These are phyloP conservation scores for Plasmodium chabaudi DNA, from an alignment of 169 alveolate species.

Conservation along the genomic window DNA sequence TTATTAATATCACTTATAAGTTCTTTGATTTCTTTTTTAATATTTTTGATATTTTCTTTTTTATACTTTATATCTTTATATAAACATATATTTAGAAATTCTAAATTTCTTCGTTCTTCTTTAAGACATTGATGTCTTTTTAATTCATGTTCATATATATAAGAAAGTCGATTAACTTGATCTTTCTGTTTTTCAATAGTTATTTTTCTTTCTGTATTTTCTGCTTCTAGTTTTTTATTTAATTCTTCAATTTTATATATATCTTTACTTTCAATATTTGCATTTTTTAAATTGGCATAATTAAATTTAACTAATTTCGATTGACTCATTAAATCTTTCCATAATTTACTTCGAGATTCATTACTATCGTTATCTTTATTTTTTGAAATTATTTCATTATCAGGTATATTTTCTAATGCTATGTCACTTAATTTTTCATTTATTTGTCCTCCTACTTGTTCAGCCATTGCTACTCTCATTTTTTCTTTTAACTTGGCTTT, in stretches of 20 bases:
- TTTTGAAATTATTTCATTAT: not conserved
- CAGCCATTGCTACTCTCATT: not conserved
- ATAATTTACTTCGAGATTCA: too few species aligned
- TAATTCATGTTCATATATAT: constrained; percentile 59
- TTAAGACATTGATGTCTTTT: constrained; percentile 67
- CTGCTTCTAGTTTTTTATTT: constrained; percentile 50
- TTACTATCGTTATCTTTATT: not conserved
- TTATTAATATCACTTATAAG: constrained; percentile 57
- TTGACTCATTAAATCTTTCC: too few species aligned
- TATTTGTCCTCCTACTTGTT: not conserved
- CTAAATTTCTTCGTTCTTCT: constrained; percentile 69
- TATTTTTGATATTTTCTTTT: constrained; percentile 47
- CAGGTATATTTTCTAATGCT: not conserved
- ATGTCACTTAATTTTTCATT: not conserved
- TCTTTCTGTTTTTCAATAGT: constrained; percentile 46
- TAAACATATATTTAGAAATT: constrained; percentile 52
- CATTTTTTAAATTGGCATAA: constrained; percentile 27
- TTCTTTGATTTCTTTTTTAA: constrained; percentile 62
- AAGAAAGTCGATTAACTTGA: constrained; percentile 32
- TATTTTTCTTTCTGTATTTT: constrained; percentile 41
- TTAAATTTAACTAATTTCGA: constrained; percentile 50
- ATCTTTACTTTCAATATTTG: constrained; percentile 64
- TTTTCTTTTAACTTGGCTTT: not conserved
- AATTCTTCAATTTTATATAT: constrained; percentile 63
- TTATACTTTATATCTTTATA: constrained; percentile 70